phyloP scores from a whole-genome alignment of 441 rosid species.

The Manihot esculenta region DNA sequence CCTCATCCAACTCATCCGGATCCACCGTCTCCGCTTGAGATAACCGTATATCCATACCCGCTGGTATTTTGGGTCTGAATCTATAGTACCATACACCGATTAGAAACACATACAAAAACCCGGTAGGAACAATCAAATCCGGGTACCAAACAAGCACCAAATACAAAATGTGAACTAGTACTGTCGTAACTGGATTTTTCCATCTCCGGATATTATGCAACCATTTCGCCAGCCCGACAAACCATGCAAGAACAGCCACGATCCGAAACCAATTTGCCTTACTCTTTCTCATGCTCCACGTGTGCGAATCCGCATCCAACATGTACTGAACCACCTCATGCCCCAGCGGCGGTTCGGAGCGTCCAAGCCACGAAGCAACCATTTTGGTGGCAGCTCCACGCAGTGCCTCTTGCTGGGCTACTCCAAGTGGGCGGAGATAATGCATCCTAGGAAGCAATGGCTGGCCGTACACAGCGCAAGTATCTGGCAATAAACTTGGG shows the following conservation, averaged over 20 bases:
- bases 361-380: conserved; percentile 80
- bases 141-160: conserved; percentile 96
- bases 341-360: conserved; percentile 88
- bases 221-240: conserved; percentile 89
- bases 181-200: conserved; percentile 83
- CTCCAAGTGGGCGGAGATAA: conserved; percentile 86
- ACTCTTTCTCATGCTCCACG: conserved; percentile 98
- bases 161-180: conserved; percentile 70
- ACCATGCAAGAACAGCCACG: conserved; percentile 90
- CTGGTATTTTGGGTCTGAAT: conserved; percentile 77
- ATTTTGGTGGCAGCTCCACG: conserved; percentile 85
- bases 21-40: conserved; percentile 85
- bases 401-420: conserved; percentile 87
- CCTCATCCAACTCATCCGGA: conserved; percentile 90
- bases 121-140: conserved; percentile 84
- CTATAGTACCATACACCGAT: conserved; percentile 91
- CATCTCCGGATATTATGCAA: conserved; percentile 68
- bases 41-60: conserved; percentile 86
- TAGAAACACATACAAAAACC: conserved; percentile 64
- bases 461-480: conserved; percentile 70
- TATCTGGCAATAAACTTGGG: conserved; percentile 74
- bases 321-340: conserved; percentile 81
- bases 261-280: conserved; percentile 92
- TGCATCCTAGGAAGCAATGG: conserved; percentile 91
- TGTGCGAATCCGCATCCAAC: conserved; percentile 90